Base-by-base conservation (phyloP, 805 yeast genomes). In the Yarrowia sp. region DNA sequence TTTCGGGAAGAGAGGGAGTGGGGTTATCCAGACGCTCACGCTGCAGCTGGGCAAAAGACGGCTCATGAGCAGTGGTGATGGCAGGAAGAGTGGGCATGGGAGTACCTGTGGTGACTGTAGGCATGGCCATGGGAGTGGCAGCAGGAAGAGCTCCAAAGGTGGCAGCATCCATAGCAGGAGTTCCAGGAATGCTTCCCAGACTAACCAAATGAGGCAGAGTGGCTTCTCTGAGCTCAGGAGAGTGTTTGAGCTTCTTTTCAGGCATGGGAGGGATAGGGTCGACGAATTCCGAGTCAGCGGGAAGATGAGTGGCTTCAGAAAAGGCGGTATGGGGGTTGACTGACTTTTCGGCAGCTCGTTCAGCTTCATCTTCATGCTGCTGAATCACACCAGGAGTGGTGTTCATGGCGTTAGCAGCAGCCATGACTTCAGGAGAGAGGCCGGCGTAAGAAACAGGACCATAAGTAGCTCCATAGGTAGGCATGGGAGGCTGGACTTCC, bases 1-100 rank as follows among this genome's bases (percentile, higher is more conserved):
- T 36, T 35, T 51, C 44, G 35, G 60, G 60, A 18, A 51, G 44
- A 9, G 60, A 51, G 6, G 60, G 60, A 38, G 60, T 51, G 2
- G 60, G 44, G 36, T 22, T 22, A 22, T 51, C 60, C 44, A 51
- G 43, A 4, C 60, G 43, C 36, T 51, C 60, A 11, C 60, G 60
- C 44, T 51, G 60, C 2, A 51, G 60, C 36, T 51, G 60, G 1
- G 60, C 60, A 6, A 51, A 38, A 10, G 36, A 22, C 36, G 60
- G 60, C 44, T 51, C 60, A 39, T 51, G 60, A 3, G 60, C 60
- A 8, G 60, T 51, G n/a, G 60, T 51, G 22, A 51, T 51, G 28
- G 60, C 8, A 6, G 60, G 60, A 22, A 51, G 7, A 2, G 18
- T 28, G 18, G 44, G 44, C 43, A 51, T n/a, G 4, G 60, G 60